phyloP scores from a whole-genome alignment of 306 rosid genomes.

The Senna tora region DNA sequence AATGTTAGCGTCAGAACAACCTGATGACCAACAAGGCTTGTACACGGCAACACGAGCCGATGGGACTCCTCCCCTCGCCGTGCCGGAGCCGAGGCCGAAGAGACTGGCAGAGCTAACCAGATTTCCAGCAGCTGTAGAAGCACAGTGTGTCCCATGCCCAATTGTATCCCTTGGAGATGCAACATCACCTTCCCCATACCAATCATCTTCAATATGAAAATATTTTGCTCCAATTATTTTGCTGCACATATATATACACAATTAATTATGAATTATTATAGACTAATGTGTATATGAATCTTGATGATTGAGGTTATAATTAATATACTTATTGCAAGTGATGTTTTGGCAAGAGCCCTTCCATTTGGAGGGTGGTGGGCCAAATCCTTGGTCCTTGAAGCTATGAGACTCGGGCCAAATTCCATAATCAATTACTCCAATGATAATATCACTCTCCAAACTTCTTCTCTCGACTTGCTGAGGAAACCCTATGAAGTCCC shows the following conservation, averaged over 20 bases:
- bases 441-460: slow-evolving; percentile 44
- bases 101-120: slow-evolving; percentile 36
- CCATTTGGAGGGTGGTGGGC: slow-evolving; percentile 67
- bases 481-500: slow-evolving; percentile 64
- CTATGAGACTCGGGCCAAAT: slow-evolving; percentile 61
- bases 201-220: slow-evolving; percentile 3
- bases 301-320: too few species aligned
- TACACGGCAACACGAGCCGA: slow-evolving; percentile 34
- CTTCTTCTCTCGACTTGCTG: slow-evolving; percentile 16
- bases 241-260: too few species aligned
- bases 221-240: slow-evolving; percentile 58
- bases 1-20: slow-evolving; percentile 36
- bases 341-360: slow-evolving; percentile 56
- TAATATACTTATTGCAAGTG: slow-evolving; percentile 51
- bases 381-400: slow-evolving; percentile 46
- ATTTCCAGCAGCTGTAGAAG: slow-evolving; percentile 54
- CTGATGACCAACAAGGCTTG: slow-evolving; percentile 16
- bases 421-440: slow-evolving; percentile 54
- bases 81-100: slow-evolving; percentile 40
- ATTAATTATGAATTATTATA: too few species aligned
- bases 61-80: slow-evolving; percentile 35
- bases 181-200: not conserved
- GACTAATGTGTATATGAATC: too few species aligned
- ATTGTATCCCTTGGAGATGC: slow-evolving; percentile 41
- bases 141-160: slow-evolving; percentile 56